Percentiles rank a stretch among this genome's conserved stretches.
Evolutionary conservation across 169 alveolate species (phyloP).

Genomic region (Eimeria praecox): DNA sequence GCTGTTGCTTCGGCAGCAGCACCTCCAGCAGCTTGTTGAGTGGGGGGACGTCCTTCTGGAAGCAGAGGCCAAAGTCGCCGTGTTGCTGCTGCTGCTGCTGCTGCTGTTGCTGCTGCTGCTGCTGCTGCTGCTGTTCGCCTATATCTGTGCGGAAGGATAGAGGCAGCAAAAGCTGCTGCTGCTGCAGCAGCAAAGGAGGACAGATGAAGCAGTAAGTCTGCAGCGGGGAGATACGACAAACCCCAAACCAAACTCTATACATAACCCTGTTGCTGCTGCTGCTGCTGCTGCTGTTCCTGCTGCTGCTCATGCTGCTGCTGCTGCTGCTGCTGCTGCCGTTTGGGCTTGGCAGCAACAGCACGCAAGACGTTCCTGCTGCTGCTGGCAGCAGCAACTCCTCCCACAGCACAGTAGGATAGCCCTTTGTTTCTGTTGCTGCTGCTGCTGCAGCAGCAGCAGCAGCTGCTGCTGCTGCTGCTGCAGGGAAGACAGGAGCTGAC

Average conservation of each 20-base stretch:
- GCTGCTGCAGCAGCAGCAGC: conserved; percentile 22
- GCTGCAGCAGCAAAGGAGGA: conserved; percentile 66
- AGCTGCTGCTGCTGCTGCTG: conserved; percentile 2
- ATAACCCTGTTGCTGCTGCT: conserved; percentile 61
- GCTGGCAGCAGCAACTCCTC: conserved; percentile 67
- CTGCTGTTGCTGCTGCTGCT: conserved; percentile 34
- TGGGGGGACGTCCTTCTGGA: conserved; percentile 33
- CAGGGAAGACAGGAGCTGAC: conserved; percentile 59
- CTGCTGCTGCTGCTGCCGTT: conserved; percentile 59
- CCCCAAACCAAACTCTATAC: conserved; percentile 56
- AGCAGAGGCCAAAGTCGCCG: conserved; percentile 63
- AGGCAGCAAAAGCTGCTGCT: conserved; percentile 58
- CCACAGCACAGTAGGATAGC: conserved; percentile 2
- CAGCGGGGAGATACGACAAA: conserved; percentile 34
- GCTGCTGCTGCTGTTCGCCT: conserved; percentile 61
- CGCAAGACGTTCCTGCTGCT: conserved; percentile 42
- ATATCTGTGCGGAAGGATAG: conserved; percentile 16
- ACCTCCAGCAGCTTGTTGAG: conserved; percentile 4
- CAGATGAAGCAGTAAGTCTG: conserved; percentile 32
- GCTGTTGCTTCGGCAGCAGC: conserved; percentile 15
- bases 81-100: conserved; percentile 50
- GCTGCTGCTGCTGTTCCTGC: conserved; percentile 64
- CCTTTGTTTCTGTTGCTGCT: not conserved
- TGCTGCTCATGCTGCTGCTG: conserved; percentile 74
- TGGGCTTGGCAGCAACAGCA: conserved; percentile 10